Base-by-base conservation (phyloP, 257 asterid genomes). In the Przewalskia tangutica region DNA sequence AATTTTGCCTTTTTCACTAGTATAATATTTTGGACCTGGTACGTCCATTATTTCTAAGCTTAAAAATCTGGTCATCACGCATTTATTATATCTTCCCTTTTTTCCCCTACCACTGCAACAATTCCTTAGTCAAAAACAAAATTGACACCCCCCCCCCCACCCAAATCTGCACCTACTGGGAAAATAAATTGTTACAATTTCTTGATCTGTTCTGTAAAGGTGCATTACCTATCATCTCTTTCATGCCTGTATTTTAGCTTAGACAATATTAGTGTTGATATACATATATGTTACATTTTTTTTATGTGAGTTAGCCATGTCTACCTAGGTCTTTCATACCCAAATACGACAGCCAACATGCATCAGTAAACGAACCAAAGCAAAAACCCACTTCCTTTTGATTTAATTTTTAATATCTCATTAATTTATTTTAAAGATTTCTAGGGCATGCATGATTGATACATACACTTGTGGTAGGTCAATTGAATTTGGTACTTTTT, bases 11-110 rank as follows among this genome's bases (percentile, higher is more conserved):
- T 18, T 71, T 44, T 11, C 32, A 8, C 32, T 58, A 18, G 53
- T n/a, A n/a, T 38, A 36, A 8, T 48, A 48, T 16, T 80, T 80
- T 38, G 44, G 83, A 38, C 59, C 38, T 34, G 76, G 62, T 38
- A 80, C 77, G 83, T 80, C 83, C 83, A 62, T 63, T 48, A 53
- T 80, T 80, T 46, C 77, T 62, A 42, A 23, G 77, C 77, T 20
- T 44, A 80, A 48, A 73, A 80, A 64, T 68, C 77, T 80, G 83
- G 83, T 64, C 65, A 54, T 77, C 58, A 64, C 83, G 77, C 83
- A 80, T 80, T 80, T 80, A 80, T 64, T 77, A 80, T 63, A 53
- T 62, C 50, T 6, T 73, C 16, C 40, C 9, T 12, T 7, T 20
- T 20, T 4, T 2, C 27, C 79, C 60, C 60, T 73, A 73, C 6